Conservation (phyloP, 805 yeast species). For the Sugiyamaella floridensis region DNA sequence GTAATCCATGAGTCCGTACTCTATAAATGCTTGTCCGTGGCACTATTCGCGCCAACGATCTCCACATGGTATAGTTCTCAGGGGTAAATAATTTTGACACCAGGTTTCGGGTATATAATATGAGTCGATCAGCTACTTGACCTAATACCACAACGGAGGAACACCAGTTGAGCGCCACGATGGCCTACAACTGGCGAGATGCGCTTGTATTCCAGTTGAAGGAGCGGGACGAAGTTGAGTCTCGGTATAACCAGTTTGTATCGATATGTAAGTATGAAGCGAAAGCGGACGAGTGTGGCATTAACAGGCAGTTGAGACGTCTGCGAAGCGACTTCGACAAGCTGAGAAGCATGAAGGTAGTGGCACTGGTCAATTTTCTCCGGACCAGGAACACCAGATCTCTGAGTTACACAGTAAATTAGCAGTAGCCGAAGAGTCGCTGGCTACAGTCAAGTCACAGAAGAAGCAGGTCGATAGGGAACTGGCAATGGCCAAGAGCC, state of each 20-base stretch:
- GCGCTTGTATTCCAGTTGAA: conserved; percentile 5
- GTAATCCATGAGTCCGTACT: too few relatives aligned
- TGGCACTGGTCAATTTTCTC: background rate
- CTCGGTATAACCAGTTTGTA: conserved; percentile 13
- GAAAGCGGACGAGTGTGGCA: background rate
- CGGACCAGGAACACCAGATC: conserved; percentile 12
- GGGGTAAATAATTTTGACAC: background rate
- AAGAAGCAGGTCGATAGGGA: background rate
- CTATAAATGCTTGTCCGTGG: too few relatives aligned
- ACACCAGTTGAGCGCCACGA: background rate
- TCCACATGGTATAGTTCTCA: background rate
- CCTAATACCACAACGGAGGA: background rate
- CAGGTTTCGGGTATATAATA: background rate
- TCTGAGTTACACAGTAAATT: conserved; percentile 14
- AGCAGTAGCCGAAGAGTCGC: conserved; percentile 9
- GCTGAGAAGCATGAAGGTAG: conserved; percentile 2
- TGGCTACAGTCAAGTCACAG: background rate
- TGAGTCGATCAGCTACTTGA: background rate
- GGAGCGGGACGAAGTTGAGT: conserved; percentile 20
- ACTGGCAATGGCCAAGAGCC: background rate
- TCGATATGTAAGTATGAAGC: conserved; percentile 14
- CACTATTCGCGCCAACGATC: background rate
- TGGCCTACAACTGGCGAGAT: conserved; percentile 7
- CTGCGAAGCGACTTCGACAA: conserved; percentile 21
- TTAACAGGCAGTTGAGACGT: conserved; percentile 11